These are phyloP conservation scores for Rhizopus delemar DNA, from an alignment of 371 early-diverging fungal genomes.

Conservation along the genomic window DNA sequence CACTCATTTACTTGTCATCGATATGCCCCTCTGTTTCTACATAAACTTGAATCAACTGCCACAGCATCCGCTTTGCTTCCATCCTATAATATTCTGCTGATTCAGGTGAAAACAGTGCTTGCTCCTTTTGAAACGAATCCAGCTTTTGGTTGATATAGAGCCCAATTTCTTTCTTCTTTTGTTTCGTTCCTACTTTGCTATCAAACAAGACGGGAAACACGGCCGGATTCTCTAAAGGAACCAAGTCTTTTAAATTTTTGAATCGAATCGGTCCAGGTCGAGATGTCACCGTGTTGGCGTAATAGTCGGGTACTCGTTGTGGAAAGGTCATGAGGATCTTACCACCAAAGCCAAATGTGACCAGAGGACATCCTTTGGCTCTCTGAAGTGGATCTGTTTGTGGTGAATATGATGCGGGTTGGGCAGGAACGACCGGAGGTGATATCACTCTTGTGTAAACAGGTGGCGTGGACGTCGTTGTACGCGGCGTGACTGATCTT, in stretches of 20 bases:
- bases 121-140: conserved; percentile 35
- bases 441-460: too few relatives aligned
- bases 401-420: conserved; percentile 28
- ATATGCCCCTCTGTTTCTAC: conserved; percentile 71
- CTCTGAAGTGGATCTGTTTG: conserved; percentile 69
- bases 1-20: conserved; percentile 59
- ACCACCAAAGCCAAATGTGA: conserved; percentile 88
- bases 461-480: neutral
- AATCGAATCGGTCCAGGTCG: conserved; percentile 64
- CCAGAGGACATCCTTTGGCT: conserved; percentile 69
- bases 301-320: conserved; percentile 54
- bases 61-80: conserved; percentile 51
- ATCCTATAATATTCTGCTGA: conserved; percentile 33
- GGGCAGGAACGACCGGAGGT: neutral
- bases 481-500: conserved; percentile 47
- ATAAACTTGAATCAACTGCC: conserved; percentile 62
- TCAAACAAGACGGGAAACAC: conserved; percentile 67
- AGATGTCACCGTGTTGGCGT: conserved; percentile 50
- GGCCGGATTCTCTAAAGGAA: conserved; percentile 19
- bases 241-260: conserved; percentile 44
- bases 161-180: conserved; percentile 70
- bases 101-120: conserved; percentile 20
- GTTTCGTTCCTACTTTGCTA: conserved; percentile 51
- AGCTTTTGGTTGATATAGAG: conserved; percentile 57
- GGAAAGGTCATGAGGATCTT: conserved; percentile 77